Base-by-base conservation (phyloP, 192 early-diverging fungal genomes). In the Oehlia diaphana region DNA sequence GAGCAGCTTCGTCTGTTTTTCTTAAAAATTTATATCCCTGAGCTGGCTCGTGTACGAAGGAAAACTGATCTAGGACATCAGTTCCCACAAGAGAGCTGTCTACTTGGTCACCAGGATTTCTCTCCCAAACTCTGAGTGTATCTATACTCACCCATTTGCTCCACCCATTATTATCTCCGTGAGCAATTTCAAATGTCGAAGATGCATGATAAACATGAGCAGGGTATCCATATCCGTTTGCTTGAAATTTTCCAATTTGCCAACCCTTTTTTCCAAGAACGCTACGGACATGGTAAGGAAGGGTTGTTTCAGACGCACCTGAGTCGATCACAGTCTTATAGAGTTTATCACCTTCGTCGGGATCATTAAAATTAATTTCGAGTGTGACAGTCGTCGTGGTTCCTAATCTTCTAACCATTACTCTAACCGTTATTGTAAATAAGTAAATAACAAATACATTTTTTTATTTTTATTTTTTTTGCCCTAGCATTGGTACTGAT, bases 321-420 rank as follows among this genome's bases (percentile, higher is more conserved):
- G 73, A 62, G 42, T 74, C 73, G 1, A 63, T 35, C 0, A 75
- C 61, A 75, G 74, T 23, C 37, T 75, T 75, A 63, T 75, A 75
- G 6, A 75, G 4, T 26, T 75, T 75, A 63, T 28, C 21, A 8
- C 7, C 19, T 75, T 33, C 26, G 12, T 14, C 3, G 63, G 74
- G 58, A 63, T 75, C 74, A 75, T 21, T 16, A 75, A 63, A 75
- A 63, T 75, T 63, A 63, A 35, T 35, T 14, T 63, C 74, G 6
- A 63, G 61, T 63, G 14, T 75, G 4, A 44, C 35, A 4, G 28
- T 35, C 35, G 35, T 62, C 14, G 58, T 63, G 2, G 14, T 63
- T 63, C 35, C 58, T 44, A 13, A 63, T 75, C 35, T 62, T 75
- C 62, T 75, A 63, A 75, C 61, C 35, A 58, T 62, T 42, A 9